Evolutionary conservation across 257 asterid species (phyloP), one percentile per base, ranked within the genome.

Genomic region (Craterostigma plantagineum): DNA sequence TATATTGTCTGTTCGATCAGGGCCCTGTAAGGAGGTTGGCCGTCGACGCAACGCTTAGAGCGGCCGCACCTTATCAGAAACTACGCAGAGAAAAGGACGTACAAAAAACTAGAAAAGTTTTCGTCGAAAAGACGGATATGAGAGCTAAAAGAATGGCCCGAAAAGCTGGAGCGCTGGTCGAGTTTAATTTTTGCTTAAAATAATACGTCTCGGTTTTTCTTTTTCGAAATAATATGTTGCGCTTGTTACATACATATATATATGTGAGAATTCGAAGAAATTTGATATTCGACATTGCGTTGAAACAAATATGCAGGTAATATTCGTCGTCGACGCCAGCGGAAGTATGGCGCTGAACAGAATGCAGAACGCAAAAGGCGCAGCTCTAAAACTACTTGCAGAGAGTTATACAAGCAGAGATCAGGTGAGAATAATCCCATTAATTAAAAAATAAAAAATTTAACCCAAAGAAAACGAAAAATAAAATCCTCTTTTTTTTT

Each of bases 91-190:
- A 80, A 70, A 74, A 72, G 67, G 93, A 79, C 63, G 45, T 58
- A 51, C 83, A 40, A 45, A 87, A 76, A 50, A 63, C 9, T 60
- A 71, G 81, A 42, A 77, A 73, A 69, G 98, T 87, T 47, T 87
- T 46, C 56, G 93, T 87, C 11, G 98, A 87, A 71, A 82, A 87
- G 66, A 41, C 93, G 15, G 98, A 87, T 67, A 87, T 87, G 92
- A 75, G 98, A 56, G 98, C 98, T 46, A 87, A 87, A 71, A 69
- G 98, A 61, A 87, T 87, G 98, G 98, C 98, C 49, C 76, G 98
- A 16, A 87, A 82, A 77, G 95, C 98, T 27, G 98, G 98, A 70
- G 98, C 98, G 53, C 66, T 87, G 98, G 98, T 87, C 82, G 35
- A 61, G 56, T 53, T 13, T 43, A 12, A 18, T 23, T 18, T 23